These are phyloP conservation scores for Gaeumannomyces tritici DNA, from an alignment of 2,329 filamentous ascomycete genomes.

Conservation along the genomic window DNA sequence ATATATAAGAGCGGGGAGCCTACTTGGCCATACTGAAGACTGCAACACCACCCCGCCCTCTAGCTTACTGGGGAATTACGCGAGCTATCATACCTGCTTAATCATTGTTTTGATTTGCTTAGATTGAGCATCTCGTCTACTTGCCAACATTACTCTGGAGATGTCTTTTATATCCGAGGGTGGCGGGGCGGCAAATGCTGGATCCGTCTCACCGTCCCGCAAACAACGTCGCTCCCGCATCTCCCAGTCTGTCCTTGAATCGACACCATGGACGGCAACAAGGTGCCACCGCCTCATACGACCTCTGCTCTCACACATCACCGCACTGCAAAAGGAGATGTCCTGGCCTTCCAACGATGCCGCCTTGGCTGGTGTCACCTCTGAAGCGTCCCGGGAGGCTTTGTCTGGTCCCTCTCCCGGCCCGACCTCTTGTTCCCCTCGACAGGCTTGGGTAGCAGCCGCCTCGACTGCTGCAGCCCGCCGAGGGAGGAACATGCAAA, in stretches of 20 bases:
- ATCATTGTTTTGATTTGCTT: neutral
- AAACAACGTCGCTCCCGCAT: neutral
- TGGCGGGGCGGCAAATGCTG: neutral
- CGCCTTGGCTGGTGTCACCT: neutral
- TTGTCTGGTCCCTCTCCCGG: neutral
- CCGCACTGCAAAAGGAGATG: constrained; percentile 25
- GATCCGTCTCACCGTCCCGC: neutral
- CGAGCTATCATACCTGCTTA: neutral
- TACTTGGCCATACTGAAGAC: neutral
- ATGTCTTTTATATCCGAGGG: neutral
- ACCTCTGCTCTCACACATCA: constrained; percentile 32
- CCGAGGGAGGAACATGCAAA: constrained; percentile 6
- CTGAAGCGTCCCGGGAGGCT: neutral
- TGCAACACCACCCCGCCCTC: neutral
- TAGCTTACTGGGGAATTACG: neutral
- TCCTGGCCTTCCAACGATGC: constrained; percentile 2
- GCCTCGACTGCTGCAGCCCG: neutral
- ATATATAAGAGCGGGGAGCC: neutral
- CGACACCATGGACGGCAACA: constrained; percentile 33
- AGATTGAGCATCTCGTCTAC: too few species aligned
- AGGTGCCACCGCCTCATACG: constrained; percentile 36
- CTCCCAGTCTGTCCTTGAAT: neutral
- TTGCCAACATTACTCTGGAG: neutral
- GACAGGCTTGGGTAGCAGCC: neutral
- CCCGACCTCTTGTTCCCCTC: neutral